Evolutionary conservation across 345 rosid species (phyloP).

Genomic region (Hibiscus mutabilis): DNA sequence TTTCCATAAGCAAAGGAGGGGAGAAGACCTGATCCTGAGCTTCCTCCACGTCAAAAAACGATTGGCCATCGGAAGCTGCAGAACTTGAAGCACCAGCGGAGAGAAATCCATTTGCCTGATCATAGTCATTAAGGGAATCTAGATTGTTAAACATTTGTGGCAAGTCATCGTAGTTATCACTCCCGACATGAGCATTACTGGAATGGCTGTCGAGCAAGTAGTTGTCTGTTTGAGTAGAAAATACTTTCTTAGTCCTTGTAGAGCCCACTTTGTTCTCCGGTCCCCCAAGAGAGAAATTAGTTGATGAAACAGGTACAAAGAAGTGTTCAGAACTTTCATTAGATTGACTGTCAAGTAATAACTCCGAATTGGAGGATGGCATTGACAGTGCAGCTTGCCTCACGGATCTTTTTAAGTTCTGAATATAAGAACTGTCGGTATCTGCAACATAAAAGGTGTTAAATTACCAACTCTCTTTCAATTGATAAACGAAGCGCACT

Average conservation of each 20-base stretch:
- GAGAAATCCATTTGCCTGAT: constrained; percentile 64
- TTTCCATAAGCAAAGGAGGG: constrained; percentile 84
- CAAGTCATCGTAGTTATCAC: constrained; percentile 46
- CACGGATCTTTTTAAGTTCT: constrained; percentile 83
- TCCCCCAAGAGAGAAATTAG: constrained; percentile 47
- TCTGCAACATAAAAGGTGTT: constrained; percentile 43
- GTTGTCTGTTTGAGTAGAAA: constrained; percentile 44
- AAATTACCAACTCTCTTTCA: constrained; percentile 1
- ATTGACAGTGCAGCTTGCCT: constrained; percentile 76
- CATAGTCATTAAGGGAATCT: constrained; percentile 63
- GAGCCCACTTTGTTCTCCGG: constrained; percentile 47
- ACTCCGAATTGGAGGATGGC: constrained; percentile 58
- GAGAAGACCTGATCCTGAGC: constrained; percentile 73
- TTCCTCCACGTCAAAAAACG: constrained; percentile 62
- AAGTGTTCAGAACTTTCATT: constrained; percentile 82
- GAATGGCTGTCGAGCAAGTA: constrained; percentile 35
- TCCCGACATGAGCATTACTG: constrained; percentile 35
- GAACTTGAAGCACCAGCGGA: constrained; percentile 59
- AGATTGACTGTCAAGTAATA: constrained; percentile 61
- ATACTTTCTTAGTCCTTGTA: constrained; percentile 44
- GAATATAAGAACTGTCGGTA: constrained; percentile 49
- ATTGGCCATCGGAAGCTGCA: constrained; percentile 47
- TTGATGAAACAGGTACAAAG: constrained; percentile 64
- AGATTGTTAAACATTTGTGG: constrained; percentile 55
- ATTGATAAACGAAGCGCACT: background rate